Evolutionary conservation across 129 eudicot species (phyloP).

Genomic region (Smallanthus sonchifolius): DNA sequence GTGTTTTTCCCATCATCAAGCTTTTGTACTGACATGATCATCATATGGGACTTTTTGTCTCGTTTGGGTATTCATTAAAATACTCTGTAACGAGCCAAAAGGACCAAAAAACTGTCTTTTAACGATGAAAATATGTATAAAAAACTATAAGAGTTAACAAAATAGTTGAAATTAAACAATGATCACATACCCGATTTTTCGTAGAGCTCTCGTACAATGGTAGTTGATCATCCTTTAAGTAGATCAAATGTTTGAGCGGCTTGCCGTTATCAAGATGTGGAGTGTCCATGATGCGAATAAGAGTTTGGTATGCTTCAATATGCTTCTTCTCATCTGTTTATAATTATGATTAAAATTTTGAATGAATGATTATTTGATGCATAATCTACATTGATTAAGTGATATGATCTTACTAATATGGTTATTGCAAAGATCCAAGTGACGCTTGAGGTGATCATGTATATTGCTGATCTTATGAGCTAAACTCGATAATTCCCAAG

Average conservation of each 20-base stretch:
- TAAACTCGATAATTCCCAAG: constrained; percentile 78
- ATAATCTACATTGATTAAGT: not conserved
- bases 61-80: not conserved
- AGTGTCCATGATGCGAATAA: constrained; percentile 53
- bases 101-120: not conserved
- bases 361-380: not conserved
- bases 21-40: not conserved
- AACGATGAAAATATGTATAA: not conserved
- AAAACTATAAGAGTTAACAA: not conserved
- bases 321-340: constrained; percentile 59
- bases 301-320: constrained; percentile 49
- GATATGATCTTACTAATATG: constrained; percentile 49
- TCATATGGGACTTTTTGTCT: not conserved
- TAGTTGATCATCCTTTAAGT: constrained; percentile 60
- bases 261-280: constrained; percentile 69
- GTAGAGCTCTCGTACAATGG: constrained; percentile 63
- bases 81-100: not conserved
- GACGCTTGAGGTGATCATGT: constrained; percentile 47
- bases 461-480: constrained; percentile 69
- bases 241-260: constrained; percentile 60
- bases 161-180: not conserved
- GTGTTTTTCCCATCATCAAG: not conserved
- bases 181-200: constrained; percentile 46
- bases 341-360: constrained; percentile 5
- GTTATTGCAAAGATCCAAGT: constrained; percentile 50